Evolutionary conservation across 176 grass and related monocot species (phyloP).

Genomic region (Bothriochloa decipiens): DNA sequence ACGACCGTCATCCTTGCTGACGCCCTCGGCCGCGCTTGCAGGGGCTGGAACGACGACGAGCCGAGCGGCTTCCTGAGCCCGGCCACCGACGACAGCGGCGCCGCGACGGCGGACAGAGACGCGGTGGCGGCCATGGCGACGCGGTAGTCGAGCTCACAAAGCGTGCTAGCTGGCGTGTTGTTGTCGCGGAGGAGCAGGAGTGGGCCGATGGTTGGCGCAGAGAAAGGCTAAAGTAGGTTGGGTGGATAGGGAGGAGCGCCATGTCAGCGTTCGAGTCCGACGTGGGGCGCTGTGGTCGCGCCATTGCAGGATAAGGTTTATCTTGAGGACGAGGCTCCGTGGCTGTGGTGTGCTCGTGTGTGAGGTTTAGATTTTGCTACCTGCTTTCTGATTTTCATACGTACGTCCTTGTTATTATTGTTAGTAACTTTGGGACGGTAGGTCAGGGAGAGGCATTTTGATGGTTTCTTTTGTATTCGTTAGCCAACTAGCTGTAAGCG

Average conservation of each 20-base stretch:
- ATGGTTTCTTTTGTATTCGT: too few relatives aligned
- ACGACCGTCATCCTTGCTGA: slow-evolving; percentile 47
- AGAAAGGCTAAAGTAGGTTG: slow-evolving; percentile 58
- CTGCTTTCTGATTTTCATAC: not conserved
- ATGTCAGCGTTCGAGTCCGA: slow-evolving; percentile 46
- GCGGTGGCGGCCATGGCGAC: slow-evolving; percentile 55
- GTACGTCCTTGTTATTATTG: too few relatives aligned
- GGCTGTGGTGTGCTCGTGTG: not conserved
- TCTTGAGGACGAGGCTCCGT: slow-evolving; percentile 28
- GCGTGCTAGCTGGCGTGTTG: not conserved
- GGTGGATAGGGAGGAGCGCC: slow-evolving; percentile 34
- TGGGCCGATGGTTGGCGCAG: slow-evolving; percentile 20
- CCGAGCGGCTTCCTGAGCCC: slow-evolving; percentile 41
- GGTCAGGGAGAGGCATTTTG: too few relatives aligned
- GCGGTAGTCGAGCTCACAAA: not conserved
- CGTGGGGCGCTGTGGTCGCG: slow-evolving; percentile 47
- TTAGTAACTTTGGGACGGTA: too few relatives aligned
- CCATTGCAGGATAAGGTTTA: slow-evolving; percentile 58
- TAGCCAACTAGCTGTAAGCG: too few relatives aligned
- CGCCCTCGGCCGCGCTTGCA: slow-evolving; percentile 34
- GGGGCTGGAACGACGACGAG: slow-evolving; percentile 33
- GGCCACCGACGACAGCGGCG: slow-evolving; percentile 45
- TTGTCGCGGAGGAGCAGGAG: not conserved
- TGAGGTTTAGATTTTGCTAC: slow-evolving; percentile 31
- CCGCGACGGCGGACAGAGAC: slow-evolving; percentile 36